Conservation (phyloP, 2,329 filamentous ascomycete genomes). For the Aureobasidium lini region DNA sequence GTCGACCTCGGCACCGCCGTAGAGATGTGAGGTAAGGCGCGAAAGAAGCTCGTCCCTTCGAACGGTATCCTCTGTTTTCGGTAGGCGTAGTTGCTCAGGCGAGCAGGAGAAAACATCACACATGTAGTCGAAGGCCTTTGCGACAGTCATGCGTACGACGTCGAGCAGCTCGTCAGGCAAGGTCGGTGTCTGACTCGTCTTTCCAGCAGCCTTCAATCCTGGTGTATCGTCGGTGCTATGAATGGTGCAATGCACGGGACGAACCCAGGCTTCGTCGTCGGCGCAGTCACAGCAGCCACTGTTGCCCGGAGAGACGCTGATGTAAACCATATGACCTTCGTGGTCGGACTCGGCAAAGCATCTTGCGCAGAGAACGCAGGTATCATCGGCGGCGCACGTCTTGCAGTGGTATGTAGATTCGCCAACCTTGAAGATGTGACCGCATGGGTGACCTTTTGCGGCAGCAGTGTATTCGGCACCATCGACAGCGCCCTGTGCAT, state of each 20-base stretch:
- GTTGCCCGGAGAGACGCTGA: conserved; percentile 81
- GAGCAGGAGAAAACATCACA: conserved; percentile 98
- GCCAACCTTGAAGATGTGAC: conserved; percentile 91
- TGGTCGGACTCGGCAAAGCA: conserved; percentile 97
- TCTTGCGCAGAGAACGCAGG: conserved; percentile 85
- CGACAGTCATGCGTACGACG: conserved; percentile 78
- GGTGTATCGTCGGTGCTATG: conserved; percentile 55
- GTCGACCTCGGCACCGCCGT: conserved; percentile 50
- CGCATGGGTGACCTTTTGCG: conserved; percentile 86
- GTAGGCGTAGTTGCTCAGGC: conserved; percentile 82
- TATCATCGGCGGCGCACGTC: conserved; percentile 90
- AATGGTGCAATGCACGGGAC: conserved; percentile 85
- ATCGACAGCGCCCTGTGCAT: conserved; percentile 85
- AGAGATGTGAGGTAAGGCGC: conserved; percentile 68
- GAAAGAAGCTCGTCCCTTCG: conserved; percentile 73
- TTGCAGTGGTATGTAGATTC: conserved; percentile 93
- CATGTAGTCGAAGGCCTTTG: conserved; percentile 82
- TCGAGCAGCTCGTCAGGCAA: conserved; percentile 69
- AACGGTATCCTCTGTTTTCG: conserved; percentile 77
- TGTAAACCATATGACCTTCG: conserved; percentile 82
- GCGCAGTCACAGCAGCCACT: conserved; percentile 97
- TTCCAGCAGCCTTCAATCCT: conserved; percentile 44
- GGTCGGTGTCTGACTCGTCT: conserved; percentile 35
- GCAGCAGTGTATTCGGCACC: conserved; percentile 91
- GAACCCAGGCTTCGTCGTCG: conserved; percentile 87